Percentiles rank a stretch among this genome's conserved stretches.
Conservation (phyloP, 192 early-diverging fungal species). For the Podila minutissima region DNA sequence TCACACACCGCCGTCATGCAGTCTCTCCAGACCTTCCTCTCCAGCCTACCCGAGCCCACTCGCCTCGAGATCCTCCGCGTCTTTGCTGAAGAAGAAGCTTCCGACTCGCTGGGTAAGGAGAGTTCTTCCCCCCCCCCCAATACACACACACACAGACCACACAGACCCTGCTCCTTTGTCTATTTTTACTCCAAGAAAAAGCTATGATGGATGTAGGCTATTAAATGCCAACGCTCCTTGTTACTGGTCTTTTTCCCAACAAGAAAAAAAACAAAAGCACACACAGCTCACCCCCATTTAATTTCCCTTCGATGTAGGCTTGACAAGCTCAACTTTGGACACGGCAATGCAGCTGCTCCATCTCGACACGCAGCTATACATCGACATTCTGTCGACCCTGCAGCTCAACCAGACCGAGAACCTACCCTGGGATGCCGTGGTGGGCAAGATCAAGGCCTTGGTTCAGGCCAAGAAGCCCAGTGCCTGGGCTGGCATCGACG, state of each 20-base stretch:
- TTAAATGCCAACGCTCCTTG: background rate
- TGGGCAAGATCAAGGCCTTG: slow-evolving; percentile 33
- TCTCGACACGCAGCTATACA: slow-evolving; percentile 51
- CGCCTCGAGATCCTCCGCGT: slow-evolving; percentile 41
- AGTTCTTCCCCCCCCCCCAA: background rate
- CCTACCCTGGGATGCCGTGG: slow-evolving; percentile 52
- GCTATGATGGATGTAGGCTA: too few species aligned
- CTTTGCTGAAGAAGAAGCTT: slow-evolving; percentile 55
- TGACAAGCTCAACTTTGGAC: slow-evolving; percentile 31
- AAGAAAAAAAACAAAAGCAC: background rate
- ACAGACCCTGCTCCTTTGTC: background rate
- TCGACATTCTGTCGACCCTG: slow-evolving; percentile 52
- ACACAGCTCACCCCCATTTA: background rate
- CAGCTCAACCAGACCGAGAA: slow-evolving; percentile 55
- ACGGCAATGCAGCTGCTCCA: slow-evolving; percentile 40
- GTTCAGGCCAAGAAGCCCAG: slow-evolving; percentile 38
- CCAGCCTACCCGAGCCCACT: slow-evolving; percentile 31
- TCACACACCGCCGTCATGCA: slow-evolving; percentile 56
- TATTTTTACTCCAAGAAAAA: background rate
- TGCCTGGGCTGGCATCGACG: slow-evolving; percentile 37
- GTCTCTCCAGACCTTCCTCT: slow-evolving; percentile 52
- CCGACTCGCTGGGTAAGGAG: slow-evolving; percentile 52
- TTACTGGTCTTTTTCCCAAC: background rate
- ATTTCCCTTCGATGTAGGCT: slow-evolving; percentile 17
- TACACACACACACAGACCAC: background rate